Evolutionary conservation across 768 basidiomycete species (phyloP).

Genomic region (Leccinum olivaceopallidum): DNA sequence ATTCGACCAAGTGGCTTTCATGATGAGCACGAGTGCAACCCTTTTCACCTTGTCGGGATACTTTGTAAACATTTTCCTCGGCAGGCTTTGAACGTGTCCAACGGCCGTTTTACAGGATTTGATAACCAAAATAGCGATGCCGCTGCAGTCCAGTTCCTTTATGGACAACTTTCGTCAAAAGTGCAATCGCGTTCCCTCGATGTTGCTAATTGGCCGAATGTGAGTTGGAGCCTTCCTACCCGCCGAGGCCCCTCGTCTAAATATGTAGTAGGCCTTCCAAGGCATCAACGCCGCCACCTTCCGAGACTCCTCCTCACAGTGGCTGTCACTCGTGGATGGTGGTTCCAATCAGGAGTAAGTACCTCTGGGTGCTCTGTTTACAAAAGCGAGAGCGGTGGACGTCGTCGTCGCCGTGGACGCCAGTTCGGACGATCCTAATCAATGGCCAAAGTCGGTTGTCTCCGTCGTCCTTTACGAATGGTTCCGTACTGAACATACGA

Average conservation of each 20-base stretch:
- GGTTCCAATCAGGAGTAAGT: too few relatives aligned
- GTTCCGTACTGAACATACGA: too few relatives aligned
- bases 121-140: slow-evolving; percentile 11
- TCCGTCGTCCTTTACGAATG: too few relatives aligned
- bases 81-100: slow-evolving; percentile 51
- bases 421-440: too few relatives aligned
- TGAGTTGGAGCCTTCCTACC: slow-evolving; percentile 15
- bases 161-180: slow-evolving; percentile 43
- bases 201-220: slow-evolving; percentile 71
- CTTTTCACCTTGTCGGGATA: slow-evolving; percentile 46
- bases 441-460: too few relatives aligned
- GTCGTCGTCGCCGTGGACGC: too few relatives aligned
- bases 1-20: slow-evolving; percentile 73
- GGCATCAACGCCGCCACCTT: too few relatives aligned
- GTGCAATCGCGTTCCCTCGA: slow-evolving; percentile 55
- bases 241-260: background rate
- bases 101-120: slow-evolving; percentile 34
- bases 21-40: slow-evolving; percentile 75
- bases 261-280: too few relatives aligned
- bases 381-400: too few relatives aligned
- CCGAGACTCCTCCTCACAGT: too few relatives aligned
- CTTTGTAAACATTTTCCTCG: slow-evolving; percentile 20
- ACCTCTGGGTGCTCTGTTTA: too few relatives aligned
- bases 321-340: too few relatives aligned
- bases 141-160: slow-evolving; percentile 44